phyloP scores from a whole-genome alignment of 768 basidiomycete species.

The Pisolithus tinctorius region DNA sequence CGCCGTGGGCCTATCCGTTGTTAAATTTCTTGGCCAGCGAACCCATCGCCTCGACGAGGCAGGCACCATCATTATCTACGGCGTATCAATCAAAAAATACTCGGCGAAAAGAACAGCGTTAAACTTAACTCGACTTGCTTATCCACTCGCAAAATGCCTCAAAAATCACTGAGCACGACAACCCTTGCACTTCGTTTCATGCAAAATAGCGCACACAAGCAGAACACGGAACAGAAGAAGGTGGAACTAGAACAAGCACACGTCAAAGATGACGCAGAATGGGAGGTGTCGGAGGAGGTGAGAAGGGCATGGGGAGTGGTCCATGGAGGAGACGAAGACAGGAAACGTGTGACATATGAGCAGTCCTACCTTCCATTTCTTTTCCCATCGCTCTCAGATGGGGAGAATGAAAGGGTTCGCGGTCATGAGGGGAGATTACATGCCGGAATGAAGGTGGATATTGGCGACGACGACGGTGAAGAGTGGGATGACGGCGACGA shows the following conservation, averaged over 20 bases:
- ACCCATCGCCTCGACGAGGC: background rate
- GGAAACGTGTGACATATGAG: conserved; percentile 42
- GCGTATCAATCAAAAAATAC: too few relatives aligned
- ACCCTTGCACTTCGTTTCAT: conserved; percentile 65
- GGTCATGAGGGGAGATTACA: background rate
- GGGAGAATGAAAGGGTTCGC: conserved; percentile 11
- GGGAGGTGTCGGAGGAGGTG: conserved; percentile 51
- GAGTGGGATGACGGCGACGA: too few relatives aligned
- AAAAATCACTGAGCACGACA: conserved; percentile 53
- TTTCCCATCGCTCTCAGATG: conserved; percentile 35
- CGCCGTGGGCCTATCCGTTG: background rate
- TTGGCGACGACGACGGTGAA: conserved; percentile 1
- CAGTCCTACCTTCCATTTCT: conserved; percentile 62
- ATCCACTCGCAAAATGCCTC: background rate
- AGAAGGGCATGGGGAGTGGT: conserved; percentile 44
- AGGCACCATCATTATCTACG: background rate
- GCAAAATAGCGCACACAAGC: conserved; percentile 59
- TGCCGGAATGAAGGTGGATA: background rate
- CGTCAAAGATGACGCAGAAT: conserved; percentile 57
- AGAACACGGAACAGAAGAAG: conserved; percentile 25
- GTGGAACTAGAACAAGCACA: conserved; percentile 47
- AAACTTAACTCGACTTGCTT: too few relatives aligned
- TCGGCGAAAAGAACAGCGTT: too few relatives aligned
- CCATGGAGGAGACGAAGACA: conserved; percentile 22
- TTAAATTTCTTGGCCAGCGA: background rate